Conservation (phyloP, 208 protist species). For the Tritrichomonas foetus region DNA sequence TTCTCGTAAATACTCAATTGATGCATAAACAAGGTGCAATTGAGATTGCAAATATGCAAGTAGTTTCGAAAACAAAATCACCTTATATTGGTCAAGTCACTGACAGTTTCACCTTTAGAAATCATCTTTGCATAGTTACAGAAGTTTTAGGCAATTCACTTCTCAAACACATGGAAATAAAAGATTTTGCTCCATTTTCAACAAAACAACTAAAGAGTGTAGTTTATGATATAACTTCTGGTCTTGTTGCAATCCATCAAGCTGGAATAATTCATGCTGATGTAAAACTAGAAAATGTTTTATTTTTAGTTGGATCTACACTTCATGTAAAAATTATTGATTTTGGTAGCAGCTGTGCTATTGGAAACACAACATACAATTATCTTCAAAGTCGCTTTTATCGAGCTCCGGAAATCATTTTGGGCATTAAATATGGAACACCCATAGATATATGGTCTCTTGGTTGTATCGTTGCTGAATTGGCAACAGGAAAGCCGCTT, state of each 20-base stretch:
- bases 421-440: constrained; percentile 36
- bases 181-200: constrained; percentile 47
- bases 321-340: constrained; percentile 60
- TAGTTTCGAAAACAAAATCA: neutral
- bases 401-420: constrained; percentile 74
- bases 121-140: constrained; percentile 56
- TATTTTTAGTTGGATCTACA: neutral
- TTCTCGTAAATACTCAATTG: constrained; percentile 55
- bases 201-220: constrained; percentile 49
- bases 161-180: constrained; percentile 50
- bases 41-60: neutral
- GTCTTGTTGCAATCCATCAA: neutral
- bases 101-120: constrained; percentile 49
- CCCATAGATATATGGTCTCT: constrained; percentile 82
- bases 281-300: neutral
- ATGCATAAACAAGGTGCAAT: neutral
- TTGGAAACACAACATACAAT: constrained; percentile 71
- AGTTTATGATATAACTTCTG: neutral
- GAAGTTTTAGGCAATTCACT: constrained; percentile 55
- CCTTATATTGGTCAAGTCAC: neutral
- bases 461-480: constrained; percentile 92
- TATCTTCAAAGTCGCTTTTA: constrained; percentile 86
- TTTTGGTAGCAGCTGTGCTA: constrained; percentile 59
- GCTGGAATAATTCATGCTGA: neutral
- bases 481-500: constrained; percentile 76